Evolutionary conservation across 495 filamentous ascomycete genomes (phyloP), one percentile per base, ranked within the genome.

Genomic region (Penicillium manginii): DNA sequence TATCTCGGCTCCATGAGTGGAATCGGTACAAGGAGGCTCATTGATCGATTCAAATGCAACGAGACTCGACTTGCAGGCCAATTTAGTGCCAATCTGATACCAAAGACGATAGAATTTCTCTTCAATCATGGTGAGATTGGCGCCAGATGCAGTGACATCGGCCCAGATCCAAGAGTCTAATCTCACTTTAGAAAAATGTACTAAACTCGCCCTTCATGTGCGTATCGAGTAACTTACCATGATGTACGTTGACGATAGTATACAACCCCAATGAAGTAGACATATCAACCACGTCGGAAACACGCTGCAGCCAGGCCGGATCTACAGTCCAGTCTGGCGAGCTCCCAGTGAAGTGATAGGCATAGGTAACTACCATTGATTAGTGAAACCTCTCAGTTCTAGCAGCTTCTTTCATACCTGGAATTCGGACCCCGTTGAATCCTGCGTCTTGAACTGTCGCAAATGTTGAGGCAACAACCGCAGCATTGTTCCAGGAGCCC

Each of bases 31-130:
- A 0, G 83, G 75, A 0, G 83, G 81, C 56, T 88, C 84, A 59
- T 87, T 87, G 61, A 88, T 80, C 3, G 84, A 67, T 58, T 88
- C 85, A 47, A 87, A 83, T 1, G 82, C 81, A n/a, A 86, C 76
- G 6, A 73, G 64, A 31, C 73, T 77, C 0, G 79, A 78, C 61
- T 85, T 85, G 73, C 78, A 82, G 14, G 74, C 81, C 40, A 87
- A 72, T 33, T 78, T 76, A 15, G 75, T 76, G 11, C 79, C 84
- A 62, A 87, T 84, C 57, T 86, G 85, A 47, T 81, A 73, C 86
- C 83, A 87, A 2, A 85, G 72, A 8, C 74, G 61, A 29, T 81
- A 79, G 61, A 86, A 85, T 57, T 81, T 79, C 51, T 84, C 81
- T 59, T 84, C 81, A 39, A 85, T 83, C 65, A 71, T 66, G 2